Base-by-base conservation (phyloP, 106 monocot genomes). In the Triglochin maritima region DNA sequence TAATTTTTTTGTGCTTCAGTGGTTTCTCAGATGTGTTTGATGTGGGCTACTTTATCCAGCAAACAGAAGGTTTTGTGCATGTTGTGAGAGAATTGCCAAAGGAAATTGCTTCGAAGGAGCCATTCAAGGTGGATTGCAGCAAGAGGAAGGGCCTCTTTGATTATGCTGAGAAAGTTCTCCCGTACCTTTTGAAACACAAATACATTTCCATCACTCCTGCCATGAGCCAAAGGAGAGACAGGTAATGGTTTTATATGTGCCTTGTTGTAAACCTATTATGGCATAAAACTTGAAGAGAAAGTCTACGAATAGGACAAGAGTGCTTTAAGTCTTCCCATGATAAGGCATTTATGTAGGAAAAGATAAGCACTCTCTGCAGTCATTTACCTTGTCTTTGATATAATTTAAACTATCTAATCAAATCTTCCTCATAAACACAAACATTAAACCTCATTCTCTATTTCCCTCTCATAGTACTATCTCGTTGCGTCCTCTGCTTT, bases 201-300 rank as follows among this genome's bases (percentile, higher is more conserved):
- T 94, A 81, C 67, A 94, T 94, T 11, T 87, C 94, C 9, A 81
- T 90, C 47, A 83, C 90, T 46, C 94, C 94, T 9, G 85, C 94
- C 55, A 85, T 90, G 90, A 85, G 90, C 79, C 94, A 94, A 74
- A 87, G 94, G 71, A 87, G 85, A 81, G 90, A 94, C 60, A 94
- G 90, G 94, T 94, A 86, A 49, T 67, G 42, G 59, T 11, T 62
- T 11, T 45, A 12, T 62, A 44, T 62, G 0, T n/a, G 1, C 3
- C 44, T 62, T 4, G 6, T 43, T 14, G 42, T 5, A 44, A 62
- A 12, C 5, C 51, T 69, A 2, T 55, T 29, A 1, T 29, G 29
- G 0, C 1, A 29, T 29, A 29, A 29, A 29, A 29, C 29, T 29
- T 1, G 29, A 29, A 29, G 29, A 29, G 29, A 29, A 29, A 29